phyloP scores from a whole-genome alignment of 1,284 basidiomycete genomes.

The Leccinum fallax region DNA sequence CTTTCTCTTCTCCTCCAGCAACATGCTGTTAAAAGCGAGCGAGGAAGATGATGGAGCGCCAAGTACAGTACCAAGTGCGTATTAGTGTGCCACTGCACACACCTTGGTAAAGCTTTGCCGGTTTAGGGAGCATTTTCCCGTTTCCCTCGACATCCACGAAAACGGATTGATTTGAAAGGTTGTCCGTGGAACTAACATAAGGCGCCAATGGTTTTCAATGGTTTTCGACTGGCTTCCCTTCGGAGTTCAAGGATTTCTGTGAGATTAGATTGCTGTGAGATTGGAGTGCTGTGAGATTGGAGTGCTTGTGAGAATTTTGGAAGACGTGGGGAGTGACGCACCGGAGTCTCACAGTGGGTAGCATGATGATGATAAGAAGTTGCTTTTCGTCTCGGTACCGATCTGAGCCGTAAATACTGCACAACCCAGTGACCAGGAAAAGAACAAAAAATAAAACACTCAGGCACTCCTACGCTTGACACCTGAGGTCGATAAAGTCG shows the following conservation, averaged over 20 bases:
- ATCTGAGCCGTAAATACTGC: neutral
- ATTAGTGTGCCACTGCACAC: conserved; percentile 47
- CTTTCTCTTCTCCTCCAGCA: too few species aligned
- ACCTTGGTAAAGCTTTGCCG: conserved; percentile 57
- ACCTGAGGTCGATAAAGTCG: neutral
- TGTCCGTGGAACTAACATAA: neutral
- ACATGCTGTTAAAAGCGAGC: conserved; percentile 49
- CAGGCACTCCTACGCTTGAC: neutral
- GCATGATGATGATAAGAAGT: neutral
- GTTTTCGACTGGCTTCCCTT: conserved; percentile 2
- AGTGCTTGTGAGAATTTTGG: neutral
- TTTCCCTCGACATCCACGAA: conserved; percentile 3
- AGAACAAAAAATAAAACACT: neutral
- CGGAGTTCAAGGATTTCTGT: neutral
- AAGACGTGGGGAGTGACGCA: neutral
- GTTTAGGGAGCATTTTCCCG: conserved; percentile 12
- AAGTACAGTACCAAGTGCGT: conserved; percentile 44
- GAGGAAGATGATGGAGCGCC: conserved; percentile 56
- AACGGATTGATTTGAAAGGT: neutral
- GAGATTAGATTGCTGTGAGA: neutral
- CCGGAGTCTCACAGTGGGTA: conserved; percentile 1
- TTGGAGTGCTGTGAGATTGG: neutral
- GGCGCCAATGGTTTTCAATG: neutral
- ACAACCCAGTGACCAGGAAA: neutral
- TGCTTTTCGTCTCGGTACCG: neutral